phyloP scores from a whole-genome alignment of 441 rosid species.

The Corymbia calophylla region DNA sequence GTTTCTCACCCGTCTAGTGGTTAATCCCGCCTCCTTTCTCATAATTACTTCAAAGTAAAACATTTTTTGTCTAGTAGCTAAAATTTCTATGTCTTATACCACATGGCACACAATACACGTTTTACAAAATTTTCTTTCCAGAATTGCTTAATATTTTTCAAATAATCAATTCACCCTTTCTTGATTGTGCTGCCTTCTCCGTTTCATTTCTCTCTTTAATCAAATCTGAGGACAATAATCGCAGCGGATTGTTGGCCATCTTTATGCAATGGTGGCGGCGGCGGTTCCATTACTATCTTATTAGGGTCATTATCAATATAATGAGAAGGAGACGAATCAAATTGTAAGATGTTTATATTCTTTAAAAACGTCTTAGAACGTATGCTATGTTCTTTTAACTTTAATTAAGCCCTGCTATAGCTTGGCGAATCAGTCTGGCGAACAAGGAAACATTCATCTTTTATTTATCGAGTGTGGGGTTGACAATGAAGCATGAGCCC shows the following conservation, averaged over 20 bases:
- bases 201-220: not conserved
- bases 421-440: not conserved
- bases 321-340: not conserved
- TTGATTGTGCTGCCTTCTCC: not conserved
- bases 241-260: not conserved
- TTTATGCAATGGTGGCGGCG: fast-evolving
- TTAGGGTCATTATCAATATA: not conserved
- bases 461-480: too few species aligned
- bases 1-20: not conserved
- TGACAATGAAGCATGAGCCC: too few species aligned
- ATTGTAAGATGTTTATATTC: not conserved
- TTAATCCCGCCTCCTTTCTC: not conserved
- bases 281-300: fast-evolving
- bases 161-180: not conserved
- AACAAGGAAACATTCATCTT: not conserved
- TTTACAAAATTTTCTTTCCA: not conserved
- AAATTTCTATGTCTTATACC: not conserved
- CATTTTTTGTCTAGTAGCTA: not conserved
- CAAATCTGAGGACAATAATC: fast-evolving
- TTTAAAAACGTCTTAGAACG: not conserved
- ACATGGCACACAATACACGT: not conserved
- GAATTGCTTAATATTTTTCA: not conserved
- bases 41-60: too few species aligned
- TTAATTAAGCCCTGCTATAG: not conserved
- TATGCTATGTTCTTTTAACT: not conserved